Evolutionary conservation across 2,329 filamentous ascomycete species (phyloP).

Genomic region (Aspergillus sp.): DNA sequence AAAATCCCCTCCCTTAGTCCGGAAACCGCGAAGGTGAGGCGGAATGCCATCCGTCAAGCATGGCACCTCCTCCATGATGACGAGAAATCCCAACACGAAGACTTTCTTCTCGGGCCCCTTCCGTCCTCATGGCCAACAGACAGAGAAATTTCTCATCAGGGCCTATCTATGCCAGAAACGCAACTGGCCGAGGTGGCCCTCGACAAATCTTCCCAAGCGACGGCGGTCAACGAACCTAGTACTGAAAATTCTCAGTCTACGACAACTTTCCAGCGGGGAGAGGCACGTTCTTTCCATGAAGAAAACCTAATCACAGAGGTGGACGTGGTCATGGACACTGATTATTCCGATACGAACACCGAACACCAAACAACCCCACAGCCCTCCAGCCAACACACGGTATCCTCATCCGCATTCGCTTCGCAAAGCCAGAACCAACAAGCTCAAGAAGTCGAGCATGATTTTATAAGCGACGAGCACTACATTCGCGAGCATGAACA

Average conservation of each 20-base stretch:
- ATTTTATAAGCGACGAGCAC: not conserved
- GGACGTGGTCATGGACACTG: not conserved
- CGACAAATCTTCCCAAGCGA: not conserved
- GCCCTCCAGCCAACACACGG: slow-evolving; percentile 19
- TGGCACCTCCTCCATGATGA: slow-evolving; percentile 24
- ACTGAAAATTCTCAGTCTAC: not conserved
- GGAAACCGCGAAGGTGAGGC: slow-evolving; percentile 17
- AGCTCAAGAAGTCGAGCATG: not conserved
- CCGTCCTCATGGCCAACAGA: slow-evolving; percentile 27
- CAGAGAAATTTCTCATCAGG: slow-evolving; percentile 3
- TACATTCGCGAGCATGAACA: not conserved
- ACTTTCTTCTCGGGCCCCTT: slow-evolving; percentile 26
- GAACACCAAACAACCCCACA: slow-evolving; percentile 2
- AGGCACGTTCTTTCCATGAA: not conserved
- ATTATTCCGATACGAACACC: not conserved
- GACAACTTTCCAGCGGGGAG: not conserved
- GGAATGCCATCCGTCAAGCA: slow-evolving; percentile 25
- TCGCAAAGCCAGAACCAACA: slow-evolving; percentile 16
- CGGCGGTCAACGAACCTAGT: not conserved
- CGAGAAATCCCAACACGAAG: slow-evolving; percentile 14
- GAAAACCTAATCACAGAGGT: not conserved
- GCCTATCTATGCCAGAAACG: not conserved
- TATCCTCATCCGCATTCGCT: slow-evolving; percentile 28
- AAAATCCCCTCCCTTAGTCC: slow-evolving; percentile 2
- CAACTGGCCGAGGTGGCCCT: not conserved